phyloP scores from a whole-genome alignment of 225 moss, liverwort and hornwort genomes.

The Antitrichia curtipendula region DNA sequence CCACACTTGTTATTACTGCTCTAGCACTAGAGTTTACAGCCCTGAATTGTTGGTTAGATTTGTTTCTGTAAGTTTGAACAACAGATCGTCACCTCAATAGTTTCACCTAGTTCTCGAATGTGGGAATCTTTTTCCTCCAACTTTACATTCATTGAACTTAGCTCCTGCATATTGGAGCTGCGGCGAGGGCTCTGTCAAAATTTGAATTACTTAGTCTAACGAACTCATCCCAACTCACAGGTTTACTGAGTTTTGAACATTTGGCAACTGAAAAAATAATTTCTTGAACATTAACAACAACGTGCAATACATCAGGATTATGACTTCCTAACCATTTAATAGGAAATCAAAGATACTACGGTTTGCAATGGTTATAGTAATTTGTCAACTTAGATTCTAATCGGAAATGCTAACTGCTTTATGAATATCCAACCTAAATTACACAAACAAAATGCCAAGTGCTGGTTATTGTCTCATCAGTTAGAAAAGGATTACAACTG shows the following conservation, averaged over 20 bases:
- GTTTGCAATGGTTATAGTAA: not conserved
- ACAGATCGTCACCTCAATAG: conserved; percentile 57
- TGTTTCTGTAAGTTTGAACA: too few species aligned
- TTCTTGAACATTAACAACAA: not conserved
- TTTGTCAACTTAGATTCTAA: not conserved
- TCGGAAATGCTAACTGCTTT: not conserved
- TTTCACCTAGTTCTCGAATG: conserved; percentile 84
- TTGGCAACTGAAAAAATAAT: not conserved
- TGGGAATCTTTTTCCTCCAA: conserved; percentile 78
- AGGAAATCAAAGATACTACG: too few species aligned
- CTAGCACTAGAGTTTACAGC: not conserved
- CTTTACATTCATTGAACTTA: conserved; percentile 34
- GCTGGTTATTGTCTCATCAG: not conserved
- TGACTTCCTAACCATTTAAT: not conserved
- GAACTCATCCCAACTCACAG: not conserved
- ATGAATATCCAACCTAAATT: not conserved
- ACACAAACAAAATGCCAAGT: not conserved
- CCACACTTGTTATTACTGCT: not conserved
- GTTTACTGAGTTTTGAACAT: not conserved
- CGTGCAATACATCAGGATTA: not conserved
- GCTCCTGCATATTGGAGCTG: conserved; percentile 27
- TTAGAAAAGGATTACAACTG: not conserved
- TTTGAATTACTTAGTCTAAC: not conserved
- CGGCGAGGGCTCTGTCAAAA: conserved; percentile 48
- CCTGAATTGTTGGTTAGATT: not conserved